Conservation (phyloP, 352 stramenopile species). For the Globisporangium iwayamae region DNA sequence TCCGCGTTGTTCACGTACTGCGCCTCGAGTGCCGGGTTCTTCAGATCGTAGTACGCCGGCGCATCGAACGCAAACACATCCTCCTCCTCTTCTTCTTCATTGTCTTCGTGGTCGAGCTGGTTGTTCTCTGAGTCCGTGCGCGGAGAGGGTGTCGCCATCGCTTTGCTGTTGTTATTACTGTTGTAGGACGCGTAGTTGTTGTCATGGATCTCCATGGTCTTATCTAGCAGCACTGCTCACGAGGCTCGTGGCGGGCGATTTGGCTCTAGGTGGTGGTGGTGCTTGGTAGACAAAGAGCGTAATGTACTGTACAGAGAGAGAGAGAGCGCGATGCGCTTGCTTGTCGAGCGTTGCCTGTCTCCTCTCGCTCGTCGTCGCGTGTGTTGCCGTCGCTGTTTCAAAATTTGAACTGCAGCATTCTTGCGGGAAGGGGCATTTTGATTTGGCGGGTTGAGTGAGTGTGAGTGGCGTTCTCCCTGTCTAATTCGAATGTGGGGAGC, state of each 20-base stretch:
- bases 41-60: conserved; percentile 80
- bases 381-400: neutral
- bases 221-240: conserved; percentile 22
- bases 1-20: conserved; percentile 85
- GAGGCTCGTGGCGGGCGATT: neutral
- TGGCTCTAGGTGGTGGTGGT: neutral
- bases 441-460: neutral
- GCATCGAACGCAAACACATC: conserved; percentile 78
- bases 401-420: conserved; percentile 3
- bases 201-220: conserved; percentile 36
- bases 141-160: conserved; percentile 9
- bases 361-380: neutral
- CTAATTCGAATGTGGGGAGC: neutral
- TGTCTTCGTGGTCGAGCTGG: conserved; percentile 30
- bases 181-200: conserved; percentile 4
- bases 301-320: too few relatives aligned
- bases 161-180: conserved; percentile 3
- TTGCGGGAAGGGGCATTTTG: neutral
- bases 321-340: neutral
- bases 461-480: neutral
- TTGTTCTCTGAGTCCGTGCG: conserved; percentile 17
- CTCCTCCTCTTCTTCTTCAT: conserved; percentile 45
- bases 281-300: neutral
- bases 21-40: conserved; percentile 61
- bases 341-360: neutral